phyloP scores from a whole-genome alignment of 345 rosid genomes.

The Eucalyptus pumila region DNA sequence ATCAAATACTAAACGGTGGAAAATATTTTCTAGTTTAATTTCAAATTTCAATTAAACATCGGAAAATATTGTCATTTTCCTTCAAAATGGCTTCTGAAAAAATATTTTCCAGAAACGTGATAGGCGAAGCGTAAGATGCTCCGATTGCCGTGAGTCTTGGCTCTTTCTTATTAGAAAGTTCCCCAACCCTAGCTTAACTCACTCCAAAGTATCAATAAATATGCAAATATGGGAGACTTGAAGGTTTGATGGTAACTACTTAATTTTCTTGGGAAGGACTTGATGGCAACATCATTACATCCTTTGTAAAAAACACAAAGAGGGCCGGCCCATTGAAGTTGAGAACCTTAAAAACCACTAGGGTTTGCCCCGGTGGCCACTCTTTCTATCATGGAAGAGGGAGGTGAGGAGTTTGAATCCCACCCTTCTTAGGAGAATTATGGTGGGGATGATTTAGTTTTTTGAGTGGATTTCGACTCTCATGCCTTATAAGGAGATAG shows the following conservation, averaged over 20 bases:
- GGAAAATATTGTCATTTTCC: too few species aligned
- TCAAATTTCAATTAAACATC: too few species aligned
- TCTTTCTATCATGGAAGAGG: rapidly evolving
- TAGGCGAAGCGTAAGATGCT: neutral
- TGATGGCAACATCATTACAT: neutral
- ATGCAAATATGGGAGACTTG: neutral
- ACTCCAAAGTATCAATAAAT: neutral
- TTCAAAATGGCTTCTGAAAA: too few species aligned
- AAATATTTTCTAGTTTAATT: too few species aligned
- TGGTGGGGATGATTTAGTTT: rapidly evolving
- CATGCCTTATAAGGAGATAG: rapidly evolving
- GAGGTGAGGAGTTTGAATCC: rapidly evolving
- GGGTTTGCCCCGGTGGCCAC: rapidly evolving
- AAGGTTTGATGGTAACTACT: neutral
- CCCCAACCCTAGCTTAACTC: neutral
- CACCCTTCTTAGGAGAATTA: too few species aligned
- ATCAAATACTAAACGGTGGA: too few species aligned
- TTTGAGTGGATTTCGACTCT: rapidly evolving
- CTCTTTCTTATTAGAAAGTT: neutral
- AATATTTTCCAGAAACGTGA: too few species aligned
- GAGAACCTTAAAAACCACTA: too few species aligned
- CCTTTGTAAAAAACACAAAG: neutral
- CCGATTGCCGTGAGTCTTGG: neutral
- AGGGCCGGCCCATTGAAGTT: neutral
- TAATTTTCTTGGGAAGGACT: neutral